Percentiles rank a stretch among this genome's conserved stretches.
These are phyloP conservation scores for Elsinoe ampelina DNA, from an alignment of 2,329 filamentous ascomycete species.

Conservation along the genomic window DNA sequence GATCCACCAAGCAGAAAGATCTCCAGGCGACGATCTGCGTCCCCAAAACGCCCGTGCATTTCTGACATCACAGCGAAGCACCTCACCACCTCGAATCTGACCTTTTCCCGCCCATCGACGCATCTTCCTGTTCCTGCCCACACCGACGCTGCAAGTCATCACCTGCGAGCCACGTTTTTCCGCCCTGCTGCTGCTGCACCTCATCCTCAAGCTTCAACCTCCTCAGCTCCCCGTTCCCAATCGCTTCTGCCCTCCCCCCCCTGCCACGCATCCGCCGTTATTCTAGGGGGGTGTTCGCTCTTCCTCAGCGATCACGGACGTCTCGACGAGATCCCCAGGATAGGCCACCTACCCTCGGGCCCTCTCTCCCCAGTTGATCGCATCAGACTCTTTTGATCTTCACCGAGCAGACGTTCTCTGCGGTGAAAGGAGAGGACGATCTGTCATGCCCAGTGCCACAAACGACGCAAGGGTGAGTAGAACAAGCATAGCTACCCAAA, in stretches of 20 bases:
- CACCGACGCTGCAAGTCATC: neutral
- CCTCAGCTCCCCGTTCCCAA: neutral
- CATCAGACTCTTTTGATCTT: neutral
- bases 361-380: neutral
- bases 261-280: neutral
- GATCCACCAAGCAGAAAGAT: neutral
- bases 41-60: conserved; percentile 8
- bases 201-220: neutral
- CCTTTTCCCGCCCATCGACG: conserved; percentile 11
- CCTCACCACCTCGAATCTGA: neutral
- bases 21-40: neutral
- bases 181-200: neutral
- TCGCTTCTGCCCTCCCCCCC: neutral
- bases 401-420: neutral
- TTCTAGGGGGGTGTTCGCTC: neutral
- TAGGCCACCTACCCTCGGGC: too few relatives aligned
- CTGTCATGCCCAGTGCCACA: conserved; percentile 10
- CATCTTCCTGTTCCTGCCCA: neutral
- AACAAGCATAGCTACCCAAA: neutral
- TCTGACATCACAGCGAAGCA: conserved; percentile 5
- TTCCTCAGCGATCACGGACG: neutral
- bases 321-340: neutral
- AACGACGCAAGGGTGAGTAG: conserved; percentile 15
- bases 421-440: neutral
- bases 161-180: conserved; percentile 11